A percentile compares a stretch with the other conserved stretches of the same genome.
Conservation (phyloP, 2,329 filamentous ascomycete species). For the Claviceps africana region DNA sequence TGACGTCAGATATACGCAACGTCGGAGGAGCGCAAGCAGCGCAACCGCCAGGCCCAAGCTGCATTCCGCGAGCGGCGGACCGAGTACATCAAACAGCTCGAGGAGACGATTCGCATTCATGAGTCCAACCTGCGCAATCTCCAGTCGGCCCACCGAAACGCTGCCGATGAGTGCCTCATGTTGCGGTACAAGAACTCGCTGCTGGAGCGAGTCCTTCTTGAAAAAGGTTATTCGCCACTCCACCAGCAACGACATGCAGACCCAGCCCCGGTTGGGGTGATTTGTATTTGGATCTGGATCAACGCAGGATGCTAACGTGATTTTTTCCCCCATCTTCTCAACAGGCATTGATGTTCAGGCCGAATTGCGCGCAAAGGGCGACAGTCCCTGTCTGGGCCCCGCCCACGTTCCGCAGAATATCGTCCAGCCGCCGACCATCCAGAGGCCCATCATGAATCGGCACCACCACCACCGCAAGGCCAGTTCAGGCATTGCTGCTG, state of each 20-base stretch:
- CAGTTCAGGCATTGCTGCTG: constrained; percentile 60
- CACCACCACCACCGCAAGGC: constrained; percentile 64
- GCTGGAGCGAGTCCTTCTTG: constrained; percentile 83
- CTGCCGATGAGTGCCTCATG: constrained; percentile 95
- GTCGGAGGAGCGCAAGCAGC: constrained; percentile 94
- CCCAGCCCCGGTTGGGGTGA: not conserved
- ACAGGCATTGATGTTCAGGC: constrained; percentile 92
- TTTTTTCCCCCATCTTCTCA: not conserved
- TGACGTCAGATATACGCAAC: constrained; percentile 79
- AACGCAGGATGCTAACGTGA: not conserved
- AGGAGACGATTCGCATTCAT: constrained; percentile 93
- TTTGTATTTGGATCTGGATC: not conserved
- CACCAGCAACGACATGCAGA: not conserved
- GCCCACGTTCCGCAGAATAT: constrained; percentile 54
- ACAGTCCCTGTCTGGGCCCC: constrained; percentile 64
- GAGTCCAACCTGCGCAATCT: constrained; percentile 86
- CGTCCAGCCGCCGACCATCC: constrained; percentile 62
- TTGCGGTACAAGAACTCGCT: constrained; percentile 96
- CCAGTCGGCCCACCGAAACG: constrained; percentile 85
- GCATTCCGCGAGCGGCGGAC: constrained; percentile 93
- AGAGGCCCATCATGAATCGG: constrained; percentile 67
- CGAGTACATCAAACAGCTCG: constrained; percentile 98
- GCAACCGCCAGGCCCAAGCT: constrained; percentile 92
- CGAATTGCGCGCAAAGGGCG: constrained; percentile 83
- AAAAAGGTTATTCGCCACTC: constrained; percentile 61